A percentile compares a stretch with the other conserved stretches of the same genome.
phyloP scores from a whole-genome alignment of 768 basidiomycete genomes.

The Panellus pusillus region DNA sequence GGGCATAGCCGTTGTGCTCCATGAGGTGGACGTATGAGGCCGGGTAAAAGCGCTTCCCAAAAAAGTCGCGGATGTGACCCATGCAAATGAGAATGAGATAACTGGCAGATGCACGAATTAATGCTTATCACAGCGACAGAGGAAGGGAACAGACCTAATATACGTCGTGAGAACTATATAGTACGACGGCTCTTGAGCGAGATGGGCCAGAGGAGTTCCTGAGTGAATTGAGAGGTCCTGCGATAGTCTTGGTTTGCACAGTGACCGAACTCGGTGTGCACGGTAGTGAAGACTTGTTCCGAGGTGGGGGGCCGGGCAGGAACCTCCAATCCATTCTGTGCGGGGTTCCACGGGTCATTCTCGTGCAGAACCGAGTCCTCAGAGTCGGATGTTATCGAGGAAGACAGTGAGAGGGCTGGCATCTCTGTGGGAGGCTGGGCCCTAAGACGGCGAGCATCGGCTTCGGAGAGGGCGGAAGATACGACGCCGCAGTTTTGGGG shows the following conservation, averaged over 20 bases:
- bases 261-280: conserved; percentile 93
- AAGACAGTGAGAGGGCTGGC: conserved; percentile 73
- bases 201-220: conserved; percentile 50
- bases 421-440: conserved; percentile 56
- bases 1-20: conserved; percentile 87
- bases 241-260: conserved; percentile 77
- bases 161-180: conserved; percentile 92
- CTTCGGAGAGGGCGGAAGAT: conserved; percentile 62
- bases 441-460: conserved; percentile 66
- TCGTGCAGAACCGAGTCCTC: conserved; percentile 68
- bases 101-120: conserved; percentile 33
- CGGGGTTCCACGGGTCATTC: conserved; percentile 40
- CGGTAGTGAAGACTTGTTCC: conserved; percentile 72
- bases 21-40: conserved; percentile 78
- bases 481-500: conserved; percentile 55
- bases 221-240: conserved; percentile 62
- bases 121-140: not conserved
- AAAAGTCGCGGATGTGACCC: conserved; percentile 92
- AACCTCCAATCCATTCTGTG: conserved; percentile 53
- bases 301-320: conserved; percentile 76
- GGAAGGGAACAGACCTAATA: conserved; percentile 35
- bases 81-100: conserved; percentile 90
- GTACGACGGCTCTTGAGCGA: conserved; percentile 87
- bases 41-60: conserved; percentile 81
- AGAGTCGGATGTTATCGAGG: conserved; percentile 66